Evolutionary conservation across 345 rosid species (phyloP), one percentile per base, ranked within the genome.

Genomic region (Citrus maxima): DNA sequence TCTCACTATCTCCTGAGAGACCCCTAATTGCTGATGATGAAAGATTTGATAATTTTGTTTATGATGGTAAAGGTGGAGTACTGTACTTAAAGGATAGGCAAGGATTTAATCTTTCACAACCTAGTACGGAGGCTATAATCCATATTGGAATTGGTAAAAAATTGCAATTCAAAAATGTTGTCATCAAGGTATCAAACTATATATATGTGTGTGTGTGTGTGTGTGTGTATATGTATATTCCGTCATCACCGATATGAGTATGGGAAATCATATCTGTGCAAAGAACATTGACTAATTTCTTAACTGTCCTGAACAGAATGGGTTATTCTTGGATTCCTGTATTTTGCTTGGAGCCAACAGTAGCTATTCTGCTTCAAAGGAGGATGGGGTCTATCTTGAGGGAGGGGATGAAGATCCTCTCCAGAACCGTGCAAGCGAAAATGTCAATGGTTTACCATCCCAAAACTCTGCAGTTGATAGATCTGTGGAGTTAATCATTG

Each of bases 31-130:
- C 87, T 82, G 99, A 96, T 82, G 88, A 86, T 84, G 99, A 92
- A 78, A 87, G 89, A 59, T 90, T 85, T 82, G 85, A 86, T 77
- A 86, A 92, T 82, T 94, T 90, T 77, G 80, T 93, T 80, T 96
- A 91, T 85, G 97, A 96, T 85, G 99, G 99, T 84, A 84, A 87
- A 64, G 99, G 97, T 81, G 97, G 99, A 76, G 83, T 77, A 70
- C 78, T 96, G 74, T 85, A 82, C 80, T 87, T 96, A 76, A 91
- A 87, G 82, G 99, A 96, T 82, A 85, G 92, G 82, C 82, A 85
- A 42, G 98, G 94, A 64, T 56, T 59, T 78, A 83, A 79, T 85
- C 89, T 96, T 59, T 88, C 84, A 80, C 89, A 86, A 30, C 89
- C 93, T 24, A 85, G 98, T 86, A 77, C 62, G 78, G 98, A 93